Percentiles rank a stretch among this genome's conserved stretches.
These are phyloP conservation scores for Talaromyces sp. DNA, from an alignment of 2,329 filamentous ascomycete genomes.

Conservation along the genomic window DNA sequence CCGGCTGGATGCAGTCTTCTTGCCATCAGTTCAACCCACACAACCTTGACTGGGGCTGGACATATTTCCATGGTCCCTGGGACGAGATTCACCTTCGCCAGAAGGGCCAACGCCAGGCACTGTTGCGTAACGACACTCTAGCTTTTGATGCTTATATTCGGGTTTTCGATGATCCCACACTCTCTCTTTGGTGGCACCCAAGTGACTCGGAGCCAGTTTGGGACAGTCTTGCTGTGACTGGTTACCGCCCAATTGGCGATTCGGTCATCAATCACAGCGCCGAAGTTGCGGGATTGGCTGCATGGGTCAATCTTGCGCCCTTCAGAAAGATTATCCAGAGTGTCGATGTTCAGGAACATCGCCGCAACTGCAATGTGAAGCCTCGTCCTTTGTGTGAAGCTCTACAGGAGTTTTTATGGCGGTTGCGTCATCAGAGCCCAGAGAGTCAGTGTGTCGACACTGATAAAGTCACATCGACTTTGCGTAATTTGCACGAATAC, in stretches of 20 bases:
- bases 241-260: slow-evolving; percentile 51
- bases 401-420: slow-evolving; percentile 52
- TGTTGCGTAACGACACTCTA: slow-evolving; percentile 59
- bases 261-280: slow-evolving; percentile 45
- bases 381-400: slow-evolving; percentile 52
- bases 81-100: slow-evolving; percentile 57
- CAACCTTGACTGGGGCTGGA: slow-evolving; percentile 62
- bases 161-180: slow-evolving; percentile 58
- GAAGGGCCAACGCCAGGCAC: slow-evolving; percentile 55
- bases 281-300: slow-evolving; percentile 54
- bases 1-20: slow-evolving; percentile 54
- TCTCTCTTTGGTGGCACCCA: slow-evolving; percentile 59
- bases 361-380: slow-evolving; percentile 43
- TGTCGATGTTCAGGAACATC: slow-evolving; percentile 46
- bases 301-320: slow-evolving; percentile 58
- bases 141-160: slow-evolving; percentile 61
- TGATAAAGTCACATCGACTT: slow-evolving; percentile 38
- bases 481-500: slow-evolving; percentile 42
- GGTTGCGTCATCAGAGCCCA: slow-evolving; percentile 45
- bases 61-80: slow-evolving; percentile 58
- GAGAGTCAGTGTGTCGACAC: slow-evolving; percentile 41
- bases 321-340: slow-evolving; percentile 56
- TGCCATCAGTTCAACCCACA: slow-evolving; percentile 58
- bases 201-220: slow-evolving; percentile 52
- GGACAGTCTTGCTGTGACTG: slow-evolving; percentile 57